Percentiles rank a stretch among this genome's conserved stretches.
phyloP scores from a whole-genome alignment of 2,329 filamentous ascomycete species.

The Xylariaceae sp. region DNA sequence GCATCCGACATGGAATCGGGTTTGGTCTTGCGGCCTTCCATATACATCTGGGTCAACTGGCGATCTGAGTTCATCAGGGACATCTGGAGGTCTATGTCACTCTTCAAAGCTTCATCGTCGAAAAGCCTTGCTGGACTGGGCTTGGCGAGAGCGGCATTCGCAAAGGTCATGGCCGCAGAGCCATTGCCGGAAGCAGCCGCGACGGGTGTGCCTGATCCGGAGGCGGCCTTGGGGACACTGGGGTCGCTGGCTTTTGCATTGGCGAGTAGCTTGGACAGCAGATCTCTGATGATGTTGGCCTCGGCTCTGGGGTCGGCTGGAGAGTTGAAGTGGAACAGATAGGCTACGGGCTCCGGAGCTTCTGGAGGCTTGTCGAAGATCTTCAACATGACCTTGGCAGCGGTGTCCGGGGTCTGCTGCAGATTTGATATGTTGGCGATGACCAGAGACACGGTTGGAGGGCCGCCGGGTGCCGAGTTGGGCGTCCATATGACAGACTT shows the following conservation, averaged over 20 bases:
- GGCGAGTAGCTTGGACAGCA: slow-evolving; percentile 75
- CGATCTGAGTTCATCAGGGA: slow-evolving; percentile 81
- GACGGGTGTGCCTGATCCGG: slow-evolving; percentile 32
- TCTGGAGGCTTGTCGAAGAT: slow-evolving; percentile 72
- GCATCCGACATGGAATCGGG: slow-evolving; percentile 77
- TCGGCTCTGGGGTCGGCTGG: slow-evolving; percentile 71
- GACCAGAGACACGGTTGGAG: slow-evolving; percentile 65
- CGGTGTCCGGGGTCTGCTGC: slow-evolving; percentile 88
- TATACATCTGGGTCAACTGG: slow-evolving; percentile 76
- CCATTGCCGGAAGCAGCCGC: slow-evolving; percentile 37
- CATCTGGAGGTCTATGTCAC: slow-evolving; percentile 79
- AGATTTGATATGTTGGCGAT: slow-evolving; percentile 84
- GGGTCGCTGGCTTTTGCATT: slow-evolving; percentile 59
- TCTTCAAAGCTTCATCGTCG: slow-evolving; percentile 74
- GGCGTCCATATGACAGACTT: slow-evolving; percentile 80
- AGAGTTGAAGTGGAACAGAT: slow-evolving; percentile 89
- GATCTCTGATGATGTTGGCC: slow-evolving; percentile 80
- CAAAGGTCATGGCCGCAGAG: slow-evolving; percentile 74
- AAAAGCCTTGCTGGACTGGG: slow-evolving; percentile 65
- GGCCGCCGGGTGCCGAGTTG: slow-evolving; percentile 55
- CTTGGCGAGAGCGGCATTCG: slow-evolving; percentile 62
- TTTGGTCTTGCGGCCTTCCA: slow-evolving; percentile 79
- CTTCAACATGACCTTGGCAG: slow-evolving; percentile 89
- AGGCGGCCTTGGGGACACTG: slow-evolving; percentile 47
- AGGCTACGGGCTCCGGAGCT: slow-evolving; percentile 61